Evolutionary conservation across 345 rosid genomes (phyloP).

Genomic region (Eucalyptus marginata): DNA sequence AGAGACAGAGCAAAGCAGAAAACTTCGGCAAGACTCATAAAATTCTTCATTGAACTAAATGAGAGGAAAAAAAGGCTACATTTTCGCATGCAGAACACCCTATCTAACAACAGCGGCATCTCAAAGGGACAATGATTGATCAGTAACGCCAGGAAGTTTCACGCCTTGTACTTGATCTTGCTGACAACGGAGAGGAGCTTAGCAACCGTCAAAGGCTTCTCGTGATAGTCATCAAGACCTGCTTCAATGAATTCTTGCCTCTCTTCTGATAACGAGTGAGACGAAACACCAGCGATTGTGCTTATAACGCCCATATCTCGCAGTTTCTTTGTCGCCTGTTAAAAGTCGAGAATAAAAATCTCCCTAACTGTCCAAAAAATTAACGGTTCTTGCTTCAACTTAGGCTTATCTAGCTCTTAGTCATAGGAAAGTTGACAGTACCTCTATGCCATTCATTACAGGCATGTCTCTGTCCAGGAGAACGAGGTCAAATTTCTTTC

Average conservation of each 20-base stretch:
- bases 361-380: not conserved
- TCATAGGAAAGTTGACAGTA: not conserved
- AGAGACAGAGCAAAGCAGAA: not conserved
- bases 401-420: not conserved
- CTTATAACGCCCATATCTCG: slow-evolving; percentile 62
- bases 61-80: not conserved
- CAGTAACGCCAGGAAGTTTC: not conserved
- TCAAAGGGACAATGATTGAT: not conserved
- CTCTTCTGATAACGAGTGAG: slow-evolving; percentile 24
- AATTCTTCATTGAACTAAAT: not conserved
- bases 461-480: slow-evolving; percentile 93
- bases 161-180: slow-evolving; percentile 4
- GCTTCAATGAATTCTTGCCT: slow-evolving; percentile 58
- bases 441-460: slow-evolving; percentile 73
- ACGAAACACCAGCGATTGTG: slow-evolving; percentile 57
- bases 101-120: not conserved
- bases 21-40: not conserved
- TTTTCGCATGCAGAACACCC: not conserved
- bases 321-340: slow-evolving; percentile 50
- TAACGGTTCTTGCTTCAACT: not conserved
- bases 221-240: slow-evolving; percentile 68
- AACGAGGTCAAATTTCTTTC: slow-evolving; percentile 53
- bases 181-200: slow-evolving; percentile 45
- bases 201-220: slow-evolving; percentile 68
- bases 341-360: not conserved